These are phyloP conservation scores for Pachysandra terminalis DNA, from an alignment of 164 flowering plant genomes.

Conservation along the genomic window DNA sequence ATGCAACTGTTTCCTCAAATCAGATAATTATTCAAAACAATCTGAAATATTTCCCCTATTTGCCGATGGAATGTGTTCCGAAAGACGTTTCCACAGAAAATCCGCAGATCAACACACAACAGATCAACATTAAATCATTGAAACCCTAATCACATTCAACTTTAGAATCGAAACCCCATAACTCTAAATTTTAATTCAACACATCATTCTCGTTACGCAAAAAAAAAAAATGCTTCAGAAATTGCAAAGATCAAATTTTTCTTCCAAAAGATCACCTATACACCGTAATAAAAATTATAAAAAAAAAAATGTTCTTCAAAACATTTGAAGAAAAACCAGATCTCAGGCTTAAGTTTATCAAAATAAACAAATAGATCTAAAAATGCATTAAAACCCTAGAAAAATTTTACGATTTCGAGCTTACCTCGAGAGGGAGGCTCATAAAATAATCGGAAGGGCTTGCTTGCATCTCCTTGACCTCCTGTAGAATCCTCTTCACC, in stretches of 20 bases:
- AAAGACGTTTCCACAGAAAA: not conserved
- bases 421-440: constrained; percentile 95
- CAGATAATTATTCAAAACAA: too few species aligned
- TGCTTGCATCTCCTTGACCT: constrained; percentile 93
- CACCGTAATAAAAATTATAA: not conserved
- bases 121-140: not conserved
- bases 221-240: too few species aligned
- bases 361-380: not conserved
- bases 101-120: not conserved
- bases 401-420: not conserved
- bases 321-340: not conserved
- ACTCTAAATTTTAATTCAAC: not conserved
- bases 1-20: too few species aligned
- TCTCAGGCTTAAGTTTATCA: too few species aligned
- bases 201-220: not conserved
- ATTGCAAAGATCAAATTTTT: too few species aligned
- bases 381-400: not conserved
- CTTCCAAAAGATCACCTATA: not conserved
- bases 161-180: not conserved
- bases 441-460: constrained; percentile 94
- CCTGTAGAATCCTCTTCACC: constrained; percentile 95
- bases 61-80: too few species aligned
- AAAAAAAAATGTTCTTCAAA: not conserved
- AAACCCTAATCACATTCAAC: not conserved
- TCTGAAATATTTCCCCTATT: too few species aligned